These are phyloP conservation scores for Vickermania spadyakhi DNA, from an alignment of 208 protist species.

Conservation along the genomic window DNA sequence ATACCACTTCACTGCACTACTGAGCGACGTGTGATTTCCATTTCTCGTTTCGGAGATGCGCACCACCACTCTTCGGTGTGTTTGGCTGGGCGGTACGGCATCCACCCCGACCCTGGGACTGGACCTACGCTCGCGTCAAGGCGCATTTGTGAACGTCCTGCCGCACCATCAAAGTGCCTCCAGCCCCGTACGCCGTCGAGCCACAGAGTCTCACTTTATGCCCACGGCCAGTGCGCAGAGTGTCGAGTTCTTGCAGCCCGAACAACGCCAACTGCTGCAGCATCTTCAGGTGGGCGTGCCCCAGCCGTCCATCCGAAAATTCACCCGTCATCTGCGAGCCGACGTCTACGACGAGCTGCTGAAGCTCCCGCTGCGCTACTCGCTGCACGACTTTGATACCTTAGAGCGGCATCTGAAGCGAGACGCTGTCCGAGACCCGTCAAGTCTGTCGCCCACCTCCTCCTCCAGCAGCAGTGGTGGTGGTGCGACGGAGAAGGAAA, in stretches of 20 bases:
- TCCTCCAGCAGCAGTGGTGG: not conserved
- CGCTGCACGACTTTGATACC: conserved; percentile 58
- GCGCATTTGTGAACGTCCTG: conserved; percentile 72
- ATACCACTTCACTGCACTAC: too few relatives aligned
- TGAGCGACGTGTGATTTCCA: too few relatives aligned
- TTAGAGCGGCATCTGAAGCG: conserved; percentile 35
- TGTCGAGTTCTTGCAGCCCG: conserved; percentile 18
- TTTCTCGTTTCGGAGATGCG: too few relatives aligned
- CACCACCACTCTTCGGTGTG: too few relatives aligned
- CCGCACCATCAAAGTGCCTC: conserved; percentile 28
- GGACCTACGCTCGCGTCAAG: conserved; percentile 34
- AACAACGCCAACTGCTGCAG: conserved; percentile 21
- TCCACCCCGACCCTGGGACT: conserved; percentile 36
- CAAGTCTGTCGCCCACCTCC: too few relatives aligned
- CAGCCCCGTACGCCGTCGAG: not conserved
- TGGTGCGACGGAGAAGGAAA: not conserved
- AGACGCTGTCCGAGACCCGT: not conserved
- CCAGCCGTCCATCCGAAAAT: conserved; percentile 31
- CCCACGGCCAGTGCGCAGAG: conserved; percentile 18
- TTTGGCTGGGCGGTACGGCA: conserved; percentile 62
- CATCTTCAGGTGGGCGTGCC: conserved; percentile 17
- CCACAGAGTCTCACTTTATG: conserved; percentile 16
- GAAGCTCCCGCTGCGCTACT: conserved; percentile 76
- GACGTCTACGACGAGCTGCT: conserved; percentile 85
- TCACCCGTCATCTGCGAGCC: conserved; percentile 28